These are phyloP conservation scores for Nannochloris sp. DNA, from an alignment of 139 green algal genomes.

Conservation along the genomic window DNA sequence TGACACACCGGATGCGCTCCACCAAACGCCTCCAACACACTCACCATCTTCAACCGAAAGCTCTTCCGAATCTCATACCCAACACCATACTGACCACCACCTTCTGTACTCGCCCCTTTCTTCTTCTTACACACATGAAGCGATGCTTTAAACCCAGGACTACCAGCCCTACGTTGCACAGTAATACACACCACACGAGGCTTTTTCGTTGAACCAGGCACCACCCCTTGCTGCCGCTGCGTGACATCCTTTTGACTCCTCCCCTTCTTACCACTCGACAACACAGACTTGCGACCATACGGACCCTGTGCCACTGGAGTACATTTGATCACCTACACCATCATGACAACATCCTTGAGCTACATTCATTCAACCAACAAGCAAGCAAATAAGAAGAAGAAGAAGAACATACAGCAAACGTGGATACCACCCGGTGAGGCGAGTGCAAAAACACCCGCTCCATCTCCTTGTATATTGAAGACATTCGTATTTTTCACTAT, in stretches of 20 bases:
- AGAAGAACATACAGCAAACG: conserved; percentile 17
- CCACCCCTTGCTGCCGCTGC: background rate
- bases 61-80: conserved; percentile 33
- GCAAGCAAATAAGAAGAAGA: too few relatives aligned
- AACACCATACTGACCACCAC: too few relatives aligned
- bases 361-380: too few relatives aligned
- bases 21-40: conserved; percentile 27
- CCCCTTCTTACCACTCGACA: background rate
- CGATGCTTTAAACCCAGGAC: conserved; percentile 35
- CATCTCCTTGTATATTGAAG: conserved; percentile 21
- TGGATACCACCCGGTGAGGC: conserved; percentile 32
- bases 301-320: background rate
- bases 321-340: conserved; percentile 22
- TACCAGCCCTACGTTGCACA: conserved; percentile 27
- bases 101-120: background rate
- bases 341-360: background rate
- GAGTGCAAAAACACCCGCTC: conserved; percentile 27
- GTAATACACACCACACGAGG: conserved; percentile 40
- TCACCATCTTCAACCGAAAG: conserved; percentile 27
- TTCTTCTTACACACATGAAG: conserved; percentile 34
- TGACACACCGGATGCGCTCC: conserved; percentile 18
- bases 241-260: background rate
- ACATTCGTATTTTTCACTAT: too few relatives aligned
- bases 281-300: too few relatives aligned
- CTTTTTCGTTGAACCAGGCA: conserved; percentile 32